Evolutionary conservation across 2,329 filamentous ascomycete genomes (phyloP).

Genomic region (Sporothrix globosa): DNA sequence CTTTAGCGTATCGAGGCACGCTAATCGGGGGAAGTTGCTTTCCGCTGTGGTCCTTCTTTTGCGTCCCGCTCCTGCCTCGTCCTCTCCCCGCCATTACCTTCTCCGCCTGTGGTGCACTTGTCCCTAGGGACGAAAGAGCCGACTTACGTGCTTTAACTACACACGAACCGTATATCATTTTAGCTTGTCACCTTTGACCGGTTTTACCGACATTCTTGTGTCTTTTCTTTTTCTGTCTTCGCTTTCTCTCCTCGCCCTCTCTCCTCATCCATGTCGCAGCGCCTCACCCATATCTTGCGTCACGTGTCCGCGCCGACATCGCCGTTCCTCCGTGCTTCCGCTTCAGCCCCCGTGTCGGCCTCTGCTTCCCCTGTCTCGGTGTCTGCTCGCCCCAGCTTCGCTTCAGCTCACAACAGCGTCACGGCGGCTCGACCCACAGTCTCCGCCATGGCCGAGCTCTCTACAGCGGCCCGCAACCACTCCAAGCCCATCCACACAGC

Average conservation of each 20-base stretch:
- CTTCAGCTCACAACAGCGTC: slow-evolving; percentile 6
- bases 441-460: slow-evolving; percentile 33
- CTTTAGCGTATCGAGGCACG: not conserved
- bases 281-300: slow-evolving; percentile 32
- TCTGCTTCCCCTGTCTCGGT: not conserved
- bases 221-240: not conserved
- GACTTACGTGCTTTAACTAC: slow-evolving; percentile 7
- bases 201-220: too few relatives aligned
- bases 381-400: not conserved
- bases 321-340: slow-evolving; percentile 20
- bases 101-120: slow-evolving; percentile 18
- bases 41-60: too few relatives aligned
- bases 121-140: slow-evolving; percentile 6
- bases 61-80: not conserved
- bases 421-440: slow-evolving; percentile 8
- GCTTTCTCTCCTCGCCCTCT: not conserved
- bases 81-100: slow-evolving; percentile 20
- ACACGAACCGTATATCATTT: not conserved
- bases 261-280: slow-evolving; percentile 33
- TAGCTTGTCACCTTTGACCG: not conserved
- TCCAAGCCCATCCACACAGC: slow-evolving; percentile 75
- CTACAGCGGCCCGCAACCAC: slow-evolving; percentile 31
- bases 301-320: slow-evolving; percentile 32
- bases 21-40: too few relatives aligned
- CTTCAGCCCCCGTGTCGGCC: not conserved